Conservation (phyloP, 306 rosid genomes). For the Inga oerstediana region DNA sequence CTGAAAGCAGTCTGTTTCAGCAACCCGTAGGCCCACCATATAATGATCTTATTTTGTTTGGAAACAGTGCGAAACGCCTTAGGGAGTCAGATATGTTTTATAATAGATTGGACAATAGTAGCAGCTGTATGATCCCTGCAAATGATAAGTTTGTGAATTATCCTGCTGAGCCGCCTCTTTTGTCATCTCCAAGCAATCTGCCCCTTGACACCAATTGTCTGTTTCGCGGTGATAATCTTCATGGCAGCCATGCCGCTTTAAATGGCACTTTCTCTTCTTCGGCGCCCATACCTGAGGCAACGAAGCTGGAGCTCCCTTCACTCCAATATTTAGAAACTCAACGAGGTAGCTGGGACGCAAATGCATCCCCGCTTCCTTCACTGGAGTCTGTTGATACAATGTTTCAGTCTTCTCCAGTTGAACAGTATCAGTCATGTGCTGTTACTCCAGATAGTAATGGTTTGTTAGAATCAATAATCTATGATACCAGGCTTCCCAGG, state of each 20-base stretch:
- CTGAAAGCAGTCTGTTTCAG: slow-evolving; percentile 36
- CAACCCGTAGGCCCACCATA: slow-evolving; percentile 44
- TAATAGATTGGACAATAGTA: slow-evolving; percentile 42
- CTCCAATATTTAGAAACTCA: slow-evolving; percentile 67
- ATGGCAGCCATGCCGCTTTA: slow-evolving; percentile 65
- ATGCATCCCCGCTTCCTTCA: slow-evolving; percentile 46
- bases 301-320: slow-evolving; percentile 88
- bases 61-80: slow-evolving; percentile 43
- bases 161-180: slow-evolving; percentile 30
- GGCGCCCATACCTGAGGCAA: slow-evolving; percentile 50
- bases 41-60: slow-evolving; percentile 31
- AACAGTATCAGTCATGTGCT: slow-evolving; percentile 36
- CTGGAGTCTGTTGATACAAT: slow-evolving; percentile 50
- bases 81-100: slow-evolving; percentile 44
- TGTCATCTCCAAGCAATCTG: slow-evolving; percentile 39
- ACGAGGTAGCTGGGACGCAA: slow-evolving; percentile 55
- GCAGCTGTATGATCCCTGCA: slow-evolving; percentile 28
- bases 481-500: slow-evolving; percentile 38
- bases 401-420: slow-evolving; percentile 47
- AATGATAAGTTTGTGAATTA: slow-evolving; percentile 44
- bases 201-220: slow-evolving; percentile 34
- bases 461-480: slow-evolving; percentile 55
- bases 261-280: slow-evolving; percentile 79
- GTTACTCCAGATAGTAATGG: slow-evolving; percentile 53
- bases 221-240: slow-evolving; percentile 32